Base-by-base conservation (phyloP, 441 rosid genomes). In the Euphorbia celastroides region DNA sequence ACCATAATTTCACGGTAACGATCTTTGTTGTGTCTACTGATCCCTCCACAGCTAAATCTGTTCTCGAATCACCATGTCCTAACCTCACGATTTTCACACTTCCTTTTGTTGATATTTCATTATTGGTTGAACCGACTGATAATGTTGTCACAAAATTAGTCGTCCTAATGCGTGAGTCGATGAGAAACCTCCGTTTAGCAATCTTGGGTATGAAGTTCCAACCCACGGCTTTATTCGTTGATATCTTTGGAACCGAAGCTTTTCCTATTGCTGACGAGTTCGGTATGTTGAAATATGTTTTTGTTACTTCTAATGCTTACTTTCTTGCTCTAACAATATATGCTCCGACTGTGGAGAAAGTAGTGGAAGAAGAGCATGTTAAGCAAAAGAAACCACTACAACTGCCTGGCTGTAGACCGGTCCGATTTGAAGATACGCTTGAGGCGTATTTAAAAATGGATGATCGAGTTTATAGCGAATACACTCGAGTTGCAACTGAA, bases 171-270 rank as follows among this genome's bases (percentile, higher is more conserved):
- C 80, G 77, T 0, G 73, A 72, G 42, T 64, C 73, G 1, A 2
- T 73, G 23, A 78, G 75, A 0, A 27, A 57, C 14, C 65, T 81
- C 20, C 75, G 75, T 28, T 66, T 75, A 0, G 68, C 69, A 12
- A 72, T 83, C 19, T 48, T 56, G 0, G 57, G 27, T 5, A 63
- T 78, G 84, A 60, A 70, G 44, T 20, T 23, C 25, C 74, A 26
- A 0, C 89, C 86, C 0, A 57, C 68, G 0, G 81, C 74, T 31
- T 73, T 87, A 25, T 56, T 89, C 0, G 85, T 80, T 6, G 89
- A 87, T 61, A 55, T 84, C 23, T 80, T 87, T 14, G 87, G 88
- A 48, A 82, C 83, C 4, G 85, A 84, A 55, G 83, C 86, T 62
- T 64, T 87, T 50, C 27, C 28, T 0, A 64, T 81, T 0, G 86